These are phyloP conservation scores for Xylariales sp. DNA, from an alignment of 2,329 filamentous ascomycete species.

Conservation along the genomic window DNA sequence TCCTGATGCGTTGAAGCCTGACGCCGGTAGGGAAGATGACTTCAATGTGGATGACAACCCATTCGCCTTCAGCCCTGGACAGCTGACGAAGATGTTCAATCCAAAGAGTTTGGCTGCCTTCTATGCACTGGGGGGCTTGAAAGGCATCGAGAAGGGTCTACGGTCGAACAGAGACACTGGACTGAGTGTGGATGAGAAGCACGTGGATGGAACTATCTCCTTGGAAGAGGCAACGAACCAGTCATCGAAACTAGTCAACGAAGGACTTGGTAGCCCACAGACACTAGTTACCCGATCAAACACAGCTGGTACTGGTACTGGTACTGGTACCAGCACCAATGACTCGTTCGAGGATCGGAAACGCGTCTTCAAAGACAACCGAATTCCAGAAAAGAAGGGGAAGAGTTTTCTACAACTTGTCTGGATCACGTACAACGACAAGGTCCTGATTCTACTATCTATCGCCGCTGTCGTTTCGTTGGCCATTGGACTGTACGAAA, in stretches of 20 bases:
- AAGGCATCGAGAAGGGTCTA: slow-evolving; percentile 74
- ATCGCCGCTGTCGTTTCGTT: slow-evolving; percentile 68
- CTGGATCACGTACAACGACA: slow-evolving; percentile 83
- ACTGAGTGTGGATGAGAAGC: slow-evolving; percentile 69
- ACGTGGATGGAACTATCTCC: slow-evolving; percentile 59
- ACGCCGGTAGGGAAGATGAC: slow-evolving; percentile 69
- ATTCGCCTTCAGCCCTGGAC: slow-evolving; percentile 80
- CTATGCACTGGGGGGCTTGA: slow-evolving; percentile 71
- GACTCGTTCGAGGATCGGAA: slow-evolving; percentile 57
- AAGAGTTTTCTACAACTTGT: slow-evolving; percentile 69
- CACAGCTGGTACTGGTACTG: slow-evolving; percentile 12
- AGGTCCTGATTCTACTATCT: slow-evolving; percentile 69
- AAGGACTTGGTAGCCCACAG: slow-evolving; percentile 23
- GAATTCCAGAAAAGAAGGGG: slow-evolving; percentile 67
- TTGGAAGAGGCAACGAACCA: slow-evolving; percentile 64
- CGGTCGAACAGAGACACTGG: slow-evolving; percentile 68
- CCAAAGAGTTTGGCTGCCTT: slow-evolving; percentile 84
- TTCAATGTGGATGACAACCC: slow-evolving; percentile 75
- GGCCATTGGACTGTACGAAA: slow-evolving; percentile 71
- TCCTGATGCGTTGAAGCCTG: slow-evolving; percentile 66
- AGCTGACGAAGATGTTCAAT: slow-evolving; percentile 82
- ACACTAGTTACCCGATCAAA: slow-evolving; percentile 15
- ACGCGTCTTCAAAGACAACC: slow-evolving; percentile 68
- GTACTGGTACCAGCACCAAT: no score
- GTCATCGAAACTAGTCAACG: slow-evolving; percentile 28